Evolutionary conservation across 2,329 filamentous ascomycete genomes (phyloP).

Genomic region (Aspergillus sp.): DNA sequence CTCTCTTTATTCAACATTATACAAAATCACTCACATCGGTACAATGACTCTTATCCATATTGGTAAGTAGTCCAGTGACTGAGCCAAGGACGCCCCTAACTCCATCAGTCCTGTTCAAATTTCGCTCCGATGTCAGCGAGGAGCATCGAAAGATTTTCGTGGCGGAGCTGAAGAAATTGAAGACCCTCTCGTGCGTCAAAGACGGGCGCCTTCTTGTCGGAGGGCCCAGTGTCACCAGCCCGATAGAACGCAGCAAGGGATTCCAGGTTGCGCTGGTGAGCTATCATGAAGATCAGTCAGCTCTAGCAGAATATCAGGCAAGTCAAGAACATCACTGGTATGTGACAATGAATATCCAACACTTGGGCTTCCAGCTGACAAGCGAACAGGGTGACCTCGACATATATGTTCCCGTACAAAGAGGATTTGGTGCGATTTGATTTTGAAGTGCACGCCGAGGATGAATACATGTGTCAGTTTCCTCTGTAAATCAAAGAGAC

Average conservation of each 20-base stretch:
- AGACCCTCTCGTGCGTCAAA: conserved; percentile 49
- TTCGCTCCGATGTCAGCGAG: conserved; percentile 41
- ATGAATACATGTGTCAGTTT: conserved; percentile 32
- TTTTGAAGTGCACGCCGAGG: conserved; percentile 45
- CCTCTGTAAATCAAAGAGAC: neutral
- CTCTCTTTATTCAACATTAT: neutral
- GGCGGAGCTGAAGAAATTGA: conserved; percentile 49
- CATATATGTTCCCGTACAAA: conserved; percentile 54
- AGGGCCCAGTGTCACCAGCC: conserved; percentile 53
- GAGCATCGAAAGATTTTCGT: conserved; percentile 48
- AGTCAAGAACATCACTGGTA: conserved; percentile 54
- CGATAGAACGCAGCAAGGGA: conserved; percentile 54
- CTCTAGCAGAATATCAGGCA: conserved; percentile 53
- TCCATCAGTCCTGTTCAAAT: conserved; percentile 53
- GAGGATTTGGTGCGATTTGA: conserved; percentile 57
- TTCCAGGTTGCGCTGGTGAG: conserved; percentile 54
- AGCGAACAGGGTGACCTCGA: conserved; percentile 48
- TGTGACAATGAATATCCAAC: conserved; percentile 1
- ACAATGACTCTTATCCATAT: conserved; percentile 7
- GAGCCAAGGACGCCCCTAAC: neutral
- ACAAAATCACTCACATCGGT: neutral
- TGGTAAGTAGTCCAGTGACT: neutral
- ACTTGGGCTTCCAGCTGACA: neutral
- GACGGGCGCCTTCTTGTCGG: conserved; percentile 51
- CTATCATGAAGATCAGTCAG: conserved; percentile 48